Evolutionary conservation across 2,329 filamentous ascomycete genomes (phyloP).

Genomic region (Aureobasidium sp.): DNA sequence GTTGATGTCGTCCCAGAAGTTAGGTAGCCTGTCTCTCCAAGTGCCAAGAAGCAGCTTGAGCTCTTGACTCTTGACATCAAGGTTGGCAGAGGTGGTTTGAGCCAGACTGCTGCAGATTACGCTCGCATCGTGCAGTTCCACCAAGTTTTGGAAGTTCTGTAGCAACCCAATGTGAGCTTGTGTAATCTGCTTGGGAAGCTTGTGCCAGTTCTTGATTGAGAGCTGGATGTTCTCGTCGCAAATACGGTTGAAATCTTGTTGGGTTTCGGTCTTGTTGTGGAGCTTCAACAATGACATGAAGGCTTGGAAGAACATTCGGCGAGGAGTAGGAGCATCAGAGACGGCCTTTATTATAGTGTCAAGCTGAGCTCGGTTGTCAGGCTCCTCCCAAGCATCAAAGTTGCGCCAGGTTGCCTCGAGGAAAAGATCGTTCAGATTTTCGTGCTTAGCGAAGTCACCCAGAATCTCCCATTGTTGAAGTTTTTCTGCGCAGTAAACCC

Average conservation of each 20-base stretch:
- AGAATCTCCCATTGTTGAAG: conserved; percentile 98
- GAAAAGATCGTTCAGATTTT: conserved; percentile 94
- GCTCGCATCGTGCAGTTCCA: conserved; percentile 94
- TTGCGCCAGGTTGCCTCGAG: conserved; percentile 94
- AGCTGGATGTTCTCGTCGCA: conserved; percentile 97
- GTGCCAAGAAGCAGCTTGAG: conserved; percentile 87
- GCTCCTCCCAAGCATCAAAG: conserved; percentile 86
- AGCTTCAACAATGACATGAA: conserved; percentile 96
- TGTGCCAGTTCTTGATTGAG: conserved; percentile 97
- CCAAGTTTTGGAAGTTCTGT: conserved; percentile 95
- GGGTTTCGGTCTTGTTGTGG: conserved; percentile 76
- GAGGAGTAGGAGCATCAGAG: conserved; percentile 91
- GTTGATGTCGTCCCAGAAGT: conserved; percentile 99
- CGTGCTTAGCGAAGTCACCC: conserved; percentile 95
- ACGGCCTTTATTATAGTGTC: conserved; percentile 94
- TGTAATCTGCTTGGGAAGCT: conserved; percentile 86
- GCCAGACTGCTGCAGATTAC: conserved; percentile 89
- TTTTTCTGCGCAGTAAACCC: conserved; percentile 95
- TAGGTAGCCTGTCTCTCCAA: conserved; percentile 91
- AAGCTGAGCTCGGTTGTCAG: conserved; percentile 77
- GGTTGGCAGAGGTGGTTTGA: conserved; percentile 71
- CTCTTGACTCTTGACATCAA: conserved; percentile 92
- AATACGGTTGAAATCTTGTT: conserved; percentile 74
- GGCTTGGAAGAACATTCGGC: conserved; percentile 92
- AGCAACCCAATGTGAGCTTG: conserved; percentile 91